phyloP scores from a whole-genome alignment of 768 basidiomycete species.

The Kwoniella sp. region DNA sequence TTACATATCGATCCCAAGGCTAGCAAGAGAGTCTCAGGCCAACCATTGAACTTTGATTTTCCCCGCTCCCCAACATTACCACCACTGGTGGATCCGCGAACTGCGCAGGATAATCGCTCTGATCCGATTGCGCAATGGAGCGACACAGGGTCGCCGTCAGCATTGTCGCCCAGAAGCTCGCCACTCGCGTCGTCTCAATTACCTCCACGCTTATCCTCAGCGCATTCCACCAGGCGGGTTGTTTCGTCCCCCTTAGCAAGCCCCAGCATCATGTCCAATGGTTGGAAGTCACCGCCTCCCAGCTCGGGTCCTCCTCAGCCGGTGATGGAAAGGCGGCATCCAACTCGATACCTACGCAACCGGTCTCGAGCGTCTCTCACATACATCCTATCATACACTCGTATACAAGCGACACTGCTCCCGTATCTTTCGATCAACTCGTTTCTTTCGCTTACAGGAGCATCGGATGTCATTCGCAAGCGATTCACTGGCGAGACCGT shows the following conservation, averaged over 20 bases:
- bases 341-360: neutral
- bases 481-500: slow-evolving; percentile 51
- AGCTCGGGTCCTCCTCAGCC: neutral
- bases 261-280: slow-evolving; percentile 2
- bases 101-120: neutral
- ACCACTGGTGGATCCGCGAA: slow-evolving; percentile 21
- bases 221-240: slow-evolving; percentile 8
- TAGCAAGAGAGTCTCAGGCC: slow-evolving; percentile 12
- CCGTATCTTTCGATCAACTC: slow-evolving; percentile 47
- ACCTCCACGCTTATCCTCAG: slow-evolving; percentile 20
- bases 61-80: slow-evolving; percentile 33
- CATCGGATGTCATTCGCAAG: slow-evolving; percentile 36
- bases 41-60: slow-evolving; percentile 25
- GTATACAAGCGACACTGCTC: slow-evolving; percentile 39
- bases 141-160: neutral
- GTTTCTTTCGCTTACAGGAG: slow-evolving; percentile 46
- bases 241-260: slow-evolving; percentile 25
- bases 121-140: slow-evolving; percentile 24
- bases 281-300: neutral
- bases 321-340: slow-evolving; percentile 1
- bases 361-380: slow-evolving; percentile 20
- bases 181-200: slow-evolving; percentile 16
- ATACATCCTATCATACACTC: slow-evolving; percentile 27
- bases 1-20: neutral
- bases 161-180: neutral